Base-by-base conservation (phyloP, 1,139 yeast species). In the Chernovozyma sophiae-reginae region DNA sequence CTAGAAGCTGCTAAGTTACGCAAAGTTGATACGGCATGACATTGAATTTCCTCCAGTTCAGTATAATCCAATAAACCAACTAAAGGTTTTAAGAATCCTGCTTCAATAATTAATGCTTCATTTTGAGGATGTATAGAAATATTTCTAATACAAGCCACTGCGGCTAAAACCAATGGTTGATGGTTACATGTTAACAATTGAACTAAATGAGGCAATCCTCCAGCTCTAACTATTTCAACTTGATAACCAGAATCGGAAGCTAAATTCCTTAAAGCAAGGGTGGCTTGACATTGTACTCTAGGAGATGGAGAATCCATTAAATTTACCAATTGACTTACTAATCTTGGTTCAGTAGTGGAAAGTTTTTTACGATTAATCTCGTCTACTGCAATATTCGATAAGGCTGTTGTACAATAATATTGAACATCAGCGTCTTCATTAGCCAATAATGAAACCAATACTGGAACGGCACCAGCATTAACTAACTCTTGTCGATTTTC, bases 401-500 rank as follows among this genome's bases (percentile, higher is more conserved):
- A 72, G 0, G 98, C 97, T 2, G 99, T 92, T 14, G 98, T 92
- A 68, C 98, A 92, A 59, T 92, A 92, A 61, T 94, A 92, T 63
- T 94, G 99, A 30, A 92, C 97, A 58, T 92, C 98, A 3, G 97
- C 87, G 60, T 92, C 99, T 18, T 82, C 77, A 36, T 90, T 84
- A 1, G 94, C 77, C 45, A 92, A 70, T 43, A 94, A 69, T n/a
- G 95, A 81, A 10, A 92, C 97, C 41, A 92, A 72, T 7, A 92
- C 96, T 1, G 98, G 98, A 5, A 92, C 96, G 6, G 98, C 97
- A 31, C 97, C 98, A 2, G 98, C 97, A 58, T 86, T 89, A 35
- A 92, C 98, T 47, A 92, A 72, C 61, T 94, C 97, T 60, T 86
- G 94, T 63, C 99, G 81, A 62, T 94, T 92, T 65, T 90, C 98